Evolutionary conservation across 345 rosid genomes (phyloP).

Genomic region (Melaleuca quinquenervia): DNA sequence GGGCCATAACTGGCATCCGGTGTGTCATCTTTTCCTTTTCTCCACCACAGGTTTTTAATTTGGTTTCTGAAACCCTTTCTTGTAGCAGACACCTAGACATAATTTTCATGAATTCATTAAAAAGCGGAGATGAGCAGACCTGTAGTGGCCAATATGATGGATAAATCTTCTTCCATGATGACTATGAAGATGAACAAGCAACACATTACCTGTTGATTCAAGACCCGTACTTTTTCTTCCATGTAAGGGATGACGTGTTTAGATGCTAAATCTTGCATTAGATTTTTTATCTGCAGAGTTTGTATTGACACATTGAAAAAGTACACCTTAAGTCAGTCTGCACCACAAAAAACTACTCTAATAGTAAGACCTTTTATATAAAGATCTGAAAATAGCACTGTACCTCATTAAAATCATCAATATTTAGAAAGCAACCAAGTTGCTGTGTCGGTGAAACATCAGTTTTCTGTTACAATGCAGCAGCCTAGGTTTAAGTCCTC

Average conservation of each 20-base stretch:
- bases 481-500: conserved; percentile 2
- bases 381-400: not conserved
- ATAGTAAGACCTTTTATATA: not conserved
- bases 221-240: conserved; percentile 90
- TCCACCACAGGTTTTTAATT: conserved; percentile 96
- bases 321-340: not conserved
- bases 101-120: not conserved
- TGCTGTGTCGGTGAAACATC: conserved; percentile 29
- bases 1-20: conserved; percentile 55
- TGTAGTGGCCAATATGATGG: not conserved
- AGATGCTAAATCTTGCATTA: conserved; percentile 85
- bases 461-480: conserved; percentile 49
- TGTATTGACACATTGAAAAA: not conserved
- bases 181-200: not conserved
- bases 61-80: conserved; percentile 97
- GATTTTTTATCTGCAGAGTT: conserved; percentile 57
- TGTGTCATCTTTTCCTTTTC: conserved; percentile 93
- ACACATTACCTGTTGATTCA: conserved; percentile 71
- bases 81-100: conserved; percentile 69
- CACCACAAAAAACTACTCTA: not conserved
- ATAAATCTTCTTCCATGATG: not conserved
- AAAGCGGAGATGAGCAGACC: not conserved
- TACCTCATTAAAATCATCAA: conserved; percentile 74
- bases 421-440: conserved; percentile 68
- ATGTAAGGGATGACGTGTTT: conserved; percentile 86